These are phyloP conservation scores for Nelumbo lutea DNA, from an alignment of 164 flowering plant species.

Conservation along the genomic window DNA sequence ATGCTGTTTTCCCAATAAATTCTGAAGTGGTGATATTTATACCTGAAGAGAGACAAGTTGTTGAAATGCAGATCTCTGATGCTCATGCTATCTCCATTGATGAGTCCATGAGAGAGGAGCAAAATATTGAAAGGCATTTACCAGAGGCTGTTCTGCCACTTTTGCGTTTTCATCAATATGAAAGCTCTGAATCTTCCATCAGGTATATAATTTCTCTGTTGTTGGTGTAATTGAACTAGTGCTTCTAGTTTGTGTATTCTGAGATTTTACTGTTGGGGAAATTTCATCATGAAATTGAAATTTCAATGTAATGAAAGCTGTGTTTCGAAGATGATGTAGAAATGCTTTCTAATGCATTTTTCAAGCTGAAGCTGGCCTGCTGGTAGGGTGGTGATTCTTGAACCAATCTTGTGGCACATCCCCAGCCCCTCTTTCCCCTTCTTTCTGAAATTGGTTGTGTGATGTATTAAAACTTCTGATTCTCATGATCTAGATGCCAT, in stretches of 20 bases:
- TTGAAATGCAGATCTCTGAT: slow-evolving; percentile 22
- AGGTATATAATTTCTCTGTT: slow-evolving; percentile 46
- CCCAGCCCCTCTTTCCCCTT: no score
- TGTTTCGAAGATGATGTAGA: neutral
- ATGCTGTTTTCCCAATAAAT: slow-evolving; percentile 18
- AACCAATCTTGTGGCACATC: no score
- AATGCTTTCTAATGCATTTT: neutral
- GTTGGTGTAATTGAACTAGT: neutral
- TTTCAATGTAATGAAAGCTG: neutral
- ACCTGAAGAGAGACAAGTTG: slow-evolving; percentile 26
- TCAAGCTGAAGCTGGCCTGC: neutral
- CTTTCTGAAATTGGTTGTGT: no score
- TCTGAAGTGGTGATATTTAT: slow-evolving; percentile 23
- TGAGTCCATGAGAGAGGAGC: slow-evolving; percentile 32
- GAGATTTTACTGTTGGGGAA: neutral
- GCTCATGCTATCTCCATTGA: slow-evolving; percentile 28
- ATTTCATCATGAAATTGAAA: neutral
- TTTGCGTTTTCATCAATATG: slow-evolving; percentile 56
- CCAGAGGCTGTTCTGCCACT: slow-evolving; percentile 65
- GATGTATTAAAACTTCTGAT: no score
- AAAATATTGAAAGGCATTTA: slow-evolving; percentile 42
- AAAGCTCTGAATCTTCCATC: slow-evolving; percentile 86
- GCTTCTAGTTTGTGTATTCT: neutral
- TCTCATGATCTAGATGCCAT: no score
- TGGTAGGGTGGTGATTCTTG: neutral